Base-by-base conservation (phyloP, 495 filamentous ascomycete species). In the Bryoglossum gracile region DNA sequence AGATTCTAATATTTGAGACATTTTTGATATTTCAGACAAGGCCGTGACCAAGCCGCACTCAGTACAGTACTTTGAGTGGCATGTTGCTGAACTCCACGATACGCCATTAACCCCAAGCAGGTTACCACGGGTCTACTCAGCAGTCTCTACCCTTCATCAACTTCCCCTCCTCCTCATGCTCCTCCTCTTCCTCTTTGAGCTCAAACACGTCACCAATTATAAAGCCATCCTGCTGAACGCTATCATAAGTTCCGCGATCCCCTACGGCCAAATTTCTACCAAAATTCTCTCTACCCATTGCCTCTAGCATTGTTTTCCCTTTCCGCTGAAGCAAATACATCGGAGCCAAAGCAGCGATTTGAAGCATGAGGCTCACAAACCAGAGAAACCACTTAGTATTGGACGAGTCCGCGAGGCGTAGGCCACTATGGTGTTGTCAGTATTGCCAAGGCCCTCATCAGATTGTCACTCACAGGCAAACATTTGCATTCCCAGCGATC, bases 281-380 rank as follows among this genome's bases (percentile, higher is more conserved):
- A 42, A 2, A 13, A n/a, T 49, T 10, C 4, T 40, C 10, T 2
- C 24, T 16, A 5, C 23, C 11, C 5, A 51, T 17, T 10, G 46
- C 34, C 10, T 52, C 42, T 11, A 39, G 1, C 3, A 52, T 22
- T 18, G 35, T 46, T 24, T 52, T 26, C 10, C 49, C 49, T n/a
- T 28, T 39, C 49, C 43, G 49, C 43, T 46, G 34, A 46, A 52
- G 38, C 42, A 52, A 22, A 46, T 45, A 52, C 22, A 46, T 45
- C 3, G 33, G 33, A 2, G 36, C 19, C 33, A 52, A 30, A 3
- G 34, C 24, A 2, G 30, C 22, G 8, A 45, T 13, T 46, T 45
- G 34, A 6, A 25, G 2, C 3, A 2, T 13, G 36, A 46, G 6
- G 23, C 42, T 17, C 16, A n/a, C 14, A 17, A 19, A 21, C 22